Evolutionary conservation across 306 rosid species (phyloP).

Genomic region (Cyamopsis tetragonoloba): DNA sequence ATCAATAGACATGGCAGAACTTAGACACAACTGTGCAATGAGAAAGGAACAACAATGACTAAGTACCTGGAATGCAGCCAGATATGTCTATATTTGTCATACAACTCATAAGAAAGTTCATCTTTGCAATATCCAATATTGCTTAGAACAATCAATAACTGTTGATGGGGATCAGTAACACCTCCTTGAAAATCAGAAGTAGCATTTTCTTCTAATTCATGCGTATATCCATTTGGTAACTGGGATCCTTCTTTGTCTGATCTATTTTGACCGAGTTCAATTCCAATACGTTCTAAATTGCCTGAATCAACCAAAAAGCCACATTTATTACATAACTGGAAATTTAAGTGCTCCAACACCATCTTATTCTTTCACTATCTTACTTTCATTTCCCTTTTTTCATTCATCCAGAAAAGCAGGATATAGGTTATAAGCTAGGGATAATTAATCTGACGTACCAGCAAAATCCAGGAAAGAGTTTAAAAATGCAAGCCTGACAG

Average conservation of each 20-base stretch:
- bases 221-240: constrained; percentile 70
- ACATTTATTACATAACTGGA: constrained; percentile 26
- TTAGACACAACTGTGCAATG: neutral
- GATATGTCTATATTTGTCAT: constrained; percentile 72
- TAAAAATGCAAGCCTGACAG: constrained; percentile 92
- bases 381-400: neutral
- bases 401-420: neutral
- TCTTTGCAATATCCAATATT: constrained; percentile 96
- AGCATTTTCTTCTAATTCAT: constrained; percentile 47
- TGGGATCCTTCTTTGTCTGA: constrained; percentile 51
- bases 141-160: constrained; percentile 78
- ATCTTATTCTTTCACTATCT: constrained; percentile 4
- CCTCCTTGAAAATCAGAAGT: constrained; percentile 55
- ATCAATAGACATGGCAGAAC: neutral
- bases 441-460: constrained; percentile 54
- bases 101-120: constrained; percentile 80
- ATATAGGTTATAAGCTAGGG: constrained; percentile 14
- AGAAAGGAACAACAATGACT: neutral
- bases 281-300: constrained; percentile 75
- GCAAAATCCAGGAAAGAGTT: constrained; percentile 95
- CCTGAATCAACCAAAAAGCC: constrained; percentile 47
- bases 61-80: constrained; percentile 84
- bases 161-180: constrained; percentile 67
- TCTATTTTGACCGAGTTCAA: constrained; percentile 59
- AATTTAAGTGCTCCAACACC: constrained; percentile 2